Conservation (phyloP, 1,139 yeast genomes). For the Pneumocystis oryctolagi region DNA sequence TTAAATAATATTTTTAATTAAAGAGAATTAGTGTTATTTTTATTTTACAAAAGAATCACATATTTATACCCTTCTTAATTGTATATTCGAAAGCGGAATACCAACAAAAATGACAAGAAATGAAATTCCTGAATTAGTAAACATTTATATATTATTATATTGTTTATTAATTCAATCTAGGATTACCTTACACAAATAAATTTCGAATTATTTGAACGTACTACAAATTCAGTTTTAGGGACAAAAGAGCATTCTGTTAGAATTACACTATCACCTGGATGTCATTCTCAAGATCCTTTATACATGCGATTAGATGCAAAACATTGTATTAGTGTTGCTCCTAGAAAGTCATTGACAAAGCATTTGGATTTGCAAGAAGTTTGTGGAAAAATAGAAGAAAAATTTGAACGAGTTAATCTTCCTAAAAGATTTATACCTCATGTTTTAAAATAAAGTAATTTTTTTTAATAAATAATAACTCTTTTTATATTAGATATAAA, state of each 20-base stretch:
- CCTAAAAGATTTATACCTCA: conserved; percentile 77
- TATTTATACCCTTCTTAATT: conserved; percentile 80
- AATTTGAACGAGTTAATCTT: conserved; percentile 73
- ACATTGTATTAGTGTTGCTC: conserved; percentile 93
- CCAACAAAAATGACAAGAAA: conserved; percentile 91
- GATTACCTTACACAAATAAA: conserved; percentile 84
- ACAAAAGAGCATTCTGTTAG: conserved; percentile 76
- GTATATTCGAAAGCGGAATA: conserved; percentile 81
- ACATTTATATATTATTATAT: neutral
- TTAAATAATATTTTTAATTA: conserved; percentile 47
- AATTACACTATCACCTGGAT: conserved; percentile 85
- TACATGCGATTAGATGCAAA: conserved; percentile 93
- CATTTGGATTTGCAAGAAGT: conserved; percentile 89
- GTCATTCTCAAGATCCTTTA: conserved; percentile 93
- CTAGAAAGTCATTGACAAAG: conserved; percentile 74
- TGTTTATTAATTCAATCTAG: neutral
- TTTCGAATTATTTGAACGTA: conserved; percentile 69
- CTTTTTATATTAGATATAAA: neutral
- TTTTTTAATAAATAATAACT: neutral
- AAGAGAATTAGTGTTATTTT: neutral
- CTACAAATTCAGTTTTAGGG: conserved; percentile 31
- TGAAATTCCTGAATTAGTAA: conserved; percentile 79
- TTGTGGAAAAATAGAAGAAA: conserved; percentile 60
- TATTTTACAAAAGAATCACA: conserved; percentile 50
- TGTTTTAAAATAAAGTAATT: conserved; percentile 36